Evolutionary conservation across 179 eudicot species (phyloP).

Genomic region (Nepenthes alata): DNA sequence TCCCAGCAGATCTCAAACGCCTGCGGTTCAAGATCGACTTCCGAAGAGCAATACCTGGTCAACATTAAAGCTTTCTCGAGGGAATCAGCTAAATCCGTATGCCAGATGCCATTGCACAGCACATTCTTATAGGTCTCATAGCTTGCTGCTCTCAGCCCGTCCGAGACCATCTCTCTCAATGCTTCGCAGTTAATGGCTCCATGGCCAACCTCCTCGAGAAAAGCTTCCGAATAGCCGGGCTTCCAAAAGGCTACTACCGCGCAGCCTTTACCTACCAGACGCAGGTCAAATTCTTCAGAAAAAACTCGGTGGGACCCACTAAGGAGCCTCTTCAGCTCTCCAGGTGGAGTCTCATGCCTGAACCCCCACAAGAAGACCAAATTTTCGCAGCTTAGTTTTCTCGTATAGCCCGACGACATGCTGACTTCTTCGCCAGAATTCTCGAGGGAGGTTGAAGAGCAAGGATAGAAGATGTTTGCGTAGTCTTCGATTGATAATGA

Average conservation of each 20-base stretch:
- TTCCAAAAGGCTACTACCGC: conserved; percentile 57
- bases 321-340: conserved; percentile 43
- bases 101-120: conserved; percentile 47
- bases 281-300: conserved; percentile 57
- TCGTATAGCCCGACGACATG: conserved; percentile 30
- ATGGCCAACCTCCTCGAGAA: conserved; percentile 44
- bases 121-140: conserved; percentile 46
- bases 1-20: conserved; percentile 39
- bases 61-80: conserved; percentile 40
- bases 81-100: conserved; percentile 51
- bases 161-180: conserved; percentile 40
- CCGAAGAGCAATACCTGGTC: conserved; percentile 6
- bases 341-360: conserved; percentile 31
- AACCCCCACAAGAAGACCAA: conserved; percentile 93
- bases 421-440: conserved; percentile 34
- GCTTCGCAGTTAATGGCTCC: conserved; percentile 29
- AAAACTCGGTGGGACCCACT: conserved; percentile 36
- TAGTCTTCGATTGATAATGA: conserved; percentile 24
- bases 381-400: conserved; percentile 37
- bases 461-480: conserved; percentile 31
- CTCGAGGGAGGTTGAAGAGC: conserved; percentile 15
- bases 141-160: conserved; percentile 48
- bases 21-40: conserved; percentile 10
- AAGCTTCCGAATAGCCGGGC: conserved; percentile 36
- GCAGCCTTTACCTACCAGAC: conserved; percentile 58